Base-by-base conservation (phyloP, 2,329 filamentous ascomycete genomes). In the Pezicula carpinea region DNA sequence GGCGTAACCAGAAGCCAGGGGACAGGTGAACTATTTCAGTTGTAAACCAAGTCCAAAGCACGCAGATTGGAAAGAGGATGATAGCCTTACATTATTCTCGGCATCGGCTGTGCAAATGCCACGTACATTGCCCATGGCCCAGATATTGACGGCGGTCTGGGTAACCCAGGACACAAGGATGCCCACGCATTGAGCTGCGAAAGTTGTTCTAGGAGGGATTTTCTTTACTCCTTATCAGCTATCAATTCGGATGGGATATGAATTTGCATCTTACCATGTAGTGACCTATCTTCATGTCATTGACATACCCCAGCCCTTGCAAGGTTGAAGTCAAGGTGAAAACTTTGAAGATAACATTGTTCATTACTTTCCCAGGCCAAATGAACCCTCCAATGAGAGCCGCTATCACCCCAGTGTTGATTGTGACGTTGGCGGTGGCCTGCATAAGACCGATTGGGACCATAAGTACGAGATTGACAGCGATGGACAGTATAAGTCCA, bases 331-430 rank as follows among this genome's bases (percentile, higher is more conserved):
- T 76, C 60, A 84, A 85, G 44, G 81, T 80, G 57, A 83, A 87
- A 52, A 82, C 85, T 65, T 87, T 87, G 70, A 87, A 87, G 70
- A 87, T 75, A 82, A 88, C 87, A 76, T 86, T 83, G 40, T 82
- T 82, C 53, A 87, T 71, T 2, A 84, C 83, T 4, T 75, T 75
- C 17, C 84, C 84, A 19, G 43, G 47, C 42, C 84, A 75, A 72
- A 87, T 82, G 64, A 87, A 87, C 8, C 85, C 84, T 51, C 83
- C 76, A 51, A 88, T 76, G 57, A 83, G 85, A 60, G 87, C 83
- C 17, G 82, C 84, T 48, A 87, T 65, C 19, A 88, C 81, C 53
- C 15, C 73, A 71, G 46, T 74, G 75, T 38, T 68, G 69, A 54
- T 70, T 66, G 49, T 17, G 34, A 68, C 65, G 56, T 72, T 73